Evolutionary conservation across 257 asterid genomes (phyloP).

Genomic region (Nicotiana undulata): DNA sequence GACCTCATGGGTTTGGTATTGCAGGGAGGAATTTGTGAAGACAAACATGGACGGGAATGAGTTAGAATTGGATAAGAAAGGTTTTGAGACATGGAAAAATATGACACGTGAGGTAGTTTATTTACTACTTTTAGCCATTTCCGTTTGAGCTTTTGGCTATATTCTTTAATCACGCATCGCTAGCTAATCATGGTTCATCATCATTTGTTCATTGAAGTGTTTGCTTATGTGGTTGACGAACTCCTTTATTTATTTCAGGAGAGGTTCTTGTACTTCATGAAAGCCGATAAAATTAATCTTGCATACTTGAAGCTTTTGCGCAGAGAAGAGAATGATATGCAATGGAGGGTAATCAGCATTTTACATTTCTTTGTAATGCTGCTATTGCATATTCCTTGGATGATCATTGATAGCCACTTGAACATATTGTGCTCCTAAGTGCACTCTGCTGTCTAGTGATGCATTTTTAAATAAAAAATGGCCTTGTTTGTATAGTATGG

Average conservation of each 20-base stretch:
- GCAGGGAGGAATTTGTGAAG: conserved; percentile 48
- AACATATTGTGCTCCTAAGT: not conserved
- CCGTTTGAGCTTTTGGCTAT: not conserved
- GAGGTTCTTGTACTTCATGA: conserved; percentile 32
- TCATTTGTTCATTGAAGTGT: not conserved
- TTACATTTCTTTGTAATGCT: not conserved
- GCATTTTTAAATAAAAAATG: not conserved
- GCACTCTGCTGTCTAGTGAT: not conserved
- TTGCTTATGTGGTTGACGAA: not conserved
- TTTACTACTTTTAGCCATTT: not conserved
- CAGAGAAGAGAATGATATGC: conserved; percentile 21
- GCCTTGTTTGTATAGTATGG: not conserved
- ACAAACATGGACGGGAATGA: conserved; percentile 25
- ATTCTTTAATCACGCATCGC: not conserved
- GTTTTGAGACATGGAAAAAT: conserved; percentile 43
- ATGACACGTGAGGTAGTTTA: conserved; percentile 41
- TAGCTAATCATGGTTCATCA: not conserved
- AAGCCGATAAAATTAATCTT: conserved; percentile 30
- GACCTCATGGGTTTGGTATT: conserved; percentile 11
- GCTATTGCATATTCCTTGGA: not conserved
- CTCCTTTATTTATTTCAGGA: conserved; percentile 16
- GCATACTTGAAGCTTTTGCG: conserved; percentile 29
- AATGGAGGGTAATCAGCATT: conserved; percentile 15
- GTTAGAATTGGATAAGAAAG: conserved; percentile 40
- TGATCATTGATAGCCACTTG: not conserved